These are phyloP conservation scores for Pholiota microspora DNA, from an alignment of 768 basidiomycete species.

Conservation along the genomic window DNA sequence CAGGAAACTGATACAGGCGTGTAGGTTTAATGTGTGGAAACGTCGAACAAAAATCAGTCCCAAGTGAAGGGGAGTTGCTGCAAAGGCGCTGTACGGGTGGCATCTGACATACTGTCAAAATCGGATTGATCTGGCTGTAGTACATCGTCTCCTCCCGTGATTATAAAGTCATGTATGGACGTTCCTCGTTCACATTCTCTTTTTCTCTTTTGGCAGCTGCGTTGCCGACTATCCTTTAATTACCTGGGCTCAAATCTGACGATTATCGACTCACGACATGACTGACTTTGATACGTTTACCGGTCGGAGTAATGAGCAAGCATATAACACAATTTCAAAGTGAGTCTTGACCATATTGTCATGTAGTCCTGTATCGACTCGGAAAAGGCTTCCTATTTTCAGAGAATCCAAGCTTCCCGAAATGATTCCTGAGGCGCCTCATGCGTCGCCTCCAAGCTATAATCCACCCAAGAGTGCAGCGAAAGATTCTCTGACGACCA, in stretches of 20 bases:
- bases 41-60: no score
- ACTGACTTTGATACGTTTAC: neutral
- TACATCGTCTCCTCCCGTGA: neutral
- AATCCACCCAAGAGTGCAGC: neutral
- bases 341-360: neutral
- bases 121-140: neutral
- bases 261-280: neutral
- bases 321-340: neutral
- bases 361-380: no score
- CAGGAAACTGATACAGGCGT: no score
- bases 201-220: neutral
- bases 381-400: no score
- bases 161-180: neutral
- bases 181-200: neutral
- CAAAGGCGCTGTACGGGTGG: no score
- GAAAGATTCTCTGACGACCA: neutral
- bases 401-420: neutral
- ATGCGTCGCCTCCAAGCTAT: neutral
- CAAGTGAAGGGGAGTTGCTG: no score
- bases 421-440: neutral
- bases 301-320: neutral
- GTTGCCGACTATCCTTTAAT: neutral
- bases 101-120: neutral
- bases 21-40: no score
- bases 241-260: neutral